Conservation (phyloP, 805 yeast genomes). For the Isabelozyma gotoi region DNA sequence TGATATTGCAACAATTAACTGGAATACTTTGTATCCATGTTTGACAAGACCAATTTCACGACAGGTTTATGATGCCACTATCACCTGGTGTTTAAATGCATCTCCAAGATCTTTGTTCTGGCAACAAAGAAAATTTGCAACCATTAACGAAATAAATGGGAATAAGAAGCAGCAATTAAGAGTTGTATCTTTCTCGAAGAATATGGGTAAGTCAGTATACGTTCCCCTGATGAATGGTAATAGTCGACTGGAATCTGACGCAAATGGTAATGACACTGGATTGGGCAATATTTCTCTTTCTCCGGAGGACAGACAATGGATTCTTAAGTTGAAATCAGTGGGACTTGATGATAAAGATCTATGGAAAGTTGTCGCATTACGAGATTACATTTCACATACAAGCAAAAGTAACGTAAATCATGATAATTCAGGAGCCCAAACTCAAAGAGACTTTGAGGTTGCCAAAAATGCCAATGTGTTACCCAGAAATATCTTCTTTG, state of each 20-base stretch:
- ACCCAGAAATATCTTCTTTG: constrained; percentile 40
- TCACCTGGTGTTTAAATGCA: constrained; percentile 70
- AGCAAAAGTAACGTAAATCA: constrained; percentile 25
- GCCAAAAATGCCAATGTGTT: constrained; percentile 10
- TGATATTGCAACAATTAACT: constrained; percentile 67
- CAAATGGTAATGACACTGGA: neutral
- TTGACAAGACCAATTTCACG: constrained; percentile 67
- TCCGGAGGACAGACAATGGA: constrained; percentile 68
- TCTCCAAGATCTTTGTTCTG: constrained; percentile 71
- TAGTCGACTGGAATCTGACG: constrained; percentile 1
- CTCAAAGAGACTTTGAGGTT: constrained; percentile 3
- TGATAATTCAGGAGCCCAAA: neutral
- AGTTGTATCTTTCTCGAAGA: constrained; percentile 28
- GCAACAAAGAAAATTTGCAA: constrained; percentile 45
- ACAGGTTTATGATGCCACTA: constrained; percentile 59
- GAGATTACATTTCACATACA: constrained; percentile 65
- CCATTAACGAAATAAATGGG: constrained; percentile 12
- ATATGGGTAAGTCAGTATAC: constrained; percentile 37
- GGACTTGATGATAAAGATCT: constrained; percentile 72
- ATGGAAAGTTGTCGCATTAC: constrained; percentile 78
- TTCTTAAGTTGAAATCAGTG: constrained; percentile 65
- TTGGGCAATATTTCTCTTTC: constrained; percentile 40
- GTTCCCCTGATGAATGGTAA: constrained; percentile 17
- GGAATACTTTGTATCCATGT: constrained; percentile 66
- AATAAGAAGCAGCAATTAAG: constrained; percentile 11